Percentiles rank a stretch among this genome's conserved stretches.
Evolutionary conservation across 495 filamentous ascomycete genomes (phyloP).

Genomic region (Cairneyella variabilis): DNA sequence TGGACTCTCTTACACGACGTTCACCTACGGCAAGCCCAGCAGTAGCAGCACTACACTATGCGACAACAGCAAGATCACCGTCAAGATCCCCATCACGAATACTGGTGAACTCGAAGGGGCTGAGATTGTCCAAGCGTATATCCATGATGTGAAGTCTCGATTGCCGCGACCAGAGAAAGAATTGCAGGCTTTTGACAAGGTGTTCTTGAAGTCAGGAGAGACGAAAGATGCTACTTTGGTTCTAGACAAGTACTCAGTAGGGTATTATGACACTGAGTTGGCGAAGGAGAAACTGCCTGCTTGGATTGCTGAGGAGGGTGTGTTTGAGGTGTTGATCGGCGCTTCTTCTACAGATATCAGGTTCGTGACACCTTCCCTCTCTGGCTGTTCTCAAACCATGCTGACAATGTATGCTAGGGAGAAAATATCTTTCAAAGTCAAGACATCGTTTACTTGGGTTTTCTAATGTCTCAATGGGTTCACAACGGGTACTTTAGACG

Average conservation of each 20-base stretch:
- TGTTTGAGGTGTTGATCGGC: constrained; percentile 63
- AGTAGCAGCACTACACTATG: constrained; percentile 45
- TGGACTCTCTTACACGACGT: constrained; percentile 78
- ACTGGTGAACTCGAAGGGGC: constrained; percentile 60
- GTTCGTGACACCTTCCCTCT: constrained; percentile 19
- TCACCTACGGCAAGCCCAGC: constrained; percentile 60
- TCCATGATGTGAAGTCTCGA: constrained; percentile 48
- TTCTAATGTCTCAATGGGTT: constrained; percentile 7
- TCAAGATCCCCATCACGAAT: constrained; percentile 65
- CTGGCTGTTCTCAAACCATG: constrained; percentile 20
- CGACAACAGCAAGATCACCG: constrained; percentile 51
- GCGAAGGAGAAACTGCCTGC: too few species aligned
- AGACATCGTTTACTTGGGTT: constrained; percentile 55
- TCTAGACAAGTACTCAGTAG: constrained; percentile 71
- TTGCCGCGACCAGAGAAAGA: constrained; percentile 71
- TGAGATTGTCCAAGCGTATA: constrained; percentile 79
- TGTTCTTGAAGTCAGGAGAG: constrained; percentile 65
- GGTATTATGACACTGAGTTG: constrained; percentile 78
- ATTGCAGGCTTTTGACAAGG: constrained; percentile 77
- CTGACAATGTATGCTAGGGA: constrained; percentile 32
- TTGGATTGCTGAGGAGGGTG: constrained; percentile 78
- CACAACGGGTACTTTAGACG: not conserved
- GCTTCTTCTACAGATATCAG: constrained; percentile 41
- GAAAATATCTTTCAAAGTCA: constrained; percentile 47
- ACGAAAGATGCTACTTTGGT: constrained; percentile 60